phyloP scores from a whole-genome alignment of 202 grass and related monocot genomes.

The Bolboschoenoplectus hybrid region DNA sequence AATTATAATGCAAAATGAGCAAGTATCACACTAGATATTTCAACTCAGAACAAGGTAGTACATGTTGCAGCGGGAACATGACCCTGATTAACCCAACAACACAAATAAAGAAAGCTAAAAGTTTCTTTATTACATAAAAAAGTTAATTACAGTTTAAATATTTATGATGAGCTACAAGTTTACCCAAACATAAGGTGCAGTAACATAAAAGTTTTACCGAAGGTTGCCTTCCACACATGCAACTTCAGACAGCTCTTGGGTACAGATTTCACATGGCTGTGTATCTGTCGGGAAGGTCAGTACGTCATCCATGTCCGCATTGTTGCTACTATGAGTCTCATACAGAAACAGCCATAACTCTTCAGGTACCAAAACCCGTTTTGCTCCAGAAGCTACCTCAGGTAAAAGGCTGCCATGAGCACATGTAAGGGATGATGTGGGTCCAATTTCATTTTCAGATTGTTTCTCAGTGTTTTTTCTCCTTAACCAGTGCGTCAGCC shows the following conservation, averaged over 20 bases:
- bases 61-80: background rate
- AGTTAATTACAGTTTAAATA: background rate
- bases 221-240: conserved; percentile 82
- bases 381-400: conserved; percentile 80
- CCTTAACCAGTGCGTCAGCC: conserved; percentile 86
- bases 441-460: conserved; percentile 75
- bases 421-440: conserved; percentile 76
- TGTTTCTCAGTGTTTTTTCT: conserved; percentile 78
- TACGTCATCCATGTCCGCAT: conserved; percentile 47
- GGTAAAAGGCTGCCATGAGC: conserved; percentile 82
- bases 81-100: conserved; percentile 22
- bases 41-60: background rate
- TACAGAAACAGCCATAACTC: conserved; percentile 85
- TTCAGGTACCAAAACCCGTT: conserved; percentile 78
- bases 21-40: background rate
- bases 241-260: conserved; percentile 75
- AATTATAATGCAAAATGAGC: conserved; percentile 27
- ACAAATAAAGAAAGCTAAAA: background rate
- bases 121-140: background rate
- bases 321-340: conserved; percentile 47
- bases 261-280: conserved; percentile 71
- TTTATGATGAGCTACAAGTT: background rate
- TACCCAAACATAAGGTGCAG: conserved; percentile 5
- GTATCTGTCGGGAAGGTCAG: conserved; percentile 69
- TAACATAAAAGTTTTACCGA: conserved; percentile 54